Percentiles rank a stretch among this genome's conserved stretches.
These are phyloP conservation scores for Colletotrichum lini DNA, from an alignment of 2,329 filamentous ascomycete genomes.

Conservation along the genomic window DNA sequence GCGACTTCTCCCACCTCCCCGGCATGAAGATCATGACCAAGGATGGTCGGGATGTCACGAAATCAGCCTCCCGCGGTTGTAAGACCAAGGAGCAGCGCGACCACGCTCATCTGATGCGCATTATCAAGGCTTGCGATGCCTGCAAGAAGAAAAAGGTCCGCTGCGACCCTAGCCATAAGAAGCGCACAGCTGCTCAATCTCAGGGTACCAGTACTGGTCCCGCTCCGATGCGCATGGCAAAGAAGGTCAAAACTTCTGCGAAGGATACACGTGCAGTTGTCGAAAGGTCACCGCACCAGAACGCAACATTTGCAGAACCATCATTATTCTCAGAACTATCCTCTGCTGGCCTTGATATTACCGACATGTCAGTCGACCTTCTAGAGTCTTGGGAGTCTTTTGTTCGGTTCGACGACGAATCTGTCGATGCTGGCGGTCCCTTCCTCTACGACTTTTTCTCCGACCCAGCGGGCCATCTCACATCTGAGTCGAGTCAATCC, in stretches of 20 bases:
- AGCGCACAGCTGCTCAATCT: slow-evolving; percentile 55
- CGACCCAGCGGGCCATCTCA: slow-evolving; percentile 59
- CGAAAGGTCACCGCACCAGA: slow-evolving; percentile 6
- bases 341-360: slow-evolving; percentile 40
- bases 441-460: slow-evolving; percentile 63
- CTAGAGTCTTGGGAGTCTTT: slow-evolving; percentile 62
- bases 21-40: slow-evolving; percentile 78
- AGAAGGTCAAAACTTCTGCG: slow-evolving; percentile 57
- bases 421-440: slow-evolving; percentile 48
- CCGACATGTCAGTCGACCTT: slow-evolving; percentile 33
- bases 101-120: slow-evolving; percentile 76
- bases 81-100: slow-evolving; percentile 79
- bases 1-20: slow-evolving; percentile 68
- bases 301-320: slow-evolving; percentile 5
- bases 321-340: slow-evolving; percentile 44
- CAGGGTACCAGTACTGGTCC: slow-evolving; percentile 44
- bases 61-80: slow-evolving; percentile 72
- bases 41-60: slow-evolving; percentile 74
- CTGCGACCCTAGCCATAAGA: slow-evolving; percentile 73
- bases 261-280: slow-evolving; percentile 32
- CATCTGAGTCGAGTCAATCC: slow-evolving; percentile 53
- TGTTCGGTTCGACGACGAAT: slow-evolving; percentile 59
- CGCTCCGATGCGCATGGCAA: slow-evolving; percentile 53
- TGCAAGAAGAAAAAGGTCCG: slow-evolving; percentile 76
- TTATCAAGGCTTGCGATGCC: slow-evolving; percentile 76